These are phyloP conservation scores for Crithidia brevicula DNA, from an alignment of 208 protist species.

Conservation along the genomic window DNA sequence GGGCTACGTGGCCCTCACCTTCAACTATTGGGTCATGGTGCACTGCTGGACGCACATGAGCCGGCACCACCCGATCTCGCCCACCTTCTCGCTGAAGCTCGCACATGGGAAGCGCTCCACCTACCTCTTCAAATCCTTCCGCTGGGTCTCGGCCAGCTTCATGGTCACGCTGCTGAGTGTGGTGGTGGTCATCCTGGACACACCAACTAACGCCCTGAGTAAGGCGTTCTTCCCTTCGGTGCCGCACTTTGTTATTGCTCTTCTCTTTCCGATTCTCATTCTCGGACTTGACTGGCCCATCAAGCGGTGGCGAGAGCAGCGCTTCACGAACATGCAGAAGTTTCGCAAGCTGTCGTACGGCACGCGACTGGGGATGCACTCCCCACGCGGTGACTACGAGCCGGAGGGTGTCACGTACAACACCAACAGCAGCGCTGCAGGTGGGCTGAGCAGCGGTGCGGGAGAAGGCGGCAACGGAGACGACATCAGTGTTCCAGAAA, in stretches of 20 bases:
- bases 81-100: constrained; percentile 69
- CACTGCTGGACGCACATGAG: constrained; percentile 92
- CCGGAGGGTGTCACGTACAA: constrained; percentile 67
- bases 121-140: constrained; percentile 77
- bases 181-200: constrained; percentile 56
- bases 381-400: constrained; percentile 89
- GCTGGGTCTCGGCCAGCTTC: constrained; percentile 63
- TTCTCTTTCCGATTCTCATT: constrained; percentile 74
- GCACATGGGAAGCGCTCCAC: constrained; percentile 68
- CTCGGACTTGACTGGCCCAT: constrained; percentile 80
- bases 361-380: constrained; percentile 93
- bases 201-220: constrained; percentile 24
- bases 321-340: constrained; percentile 89
- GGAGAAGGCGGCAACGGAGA: constrained; percentile 4
- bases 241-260: constrained; percentile 58
- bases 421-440: not conserved
- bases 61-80: constrained; percentile 78
- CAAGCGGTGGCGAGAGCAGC: constrained; percentile 80
- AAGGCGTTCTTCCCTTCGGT: constrained; percentile 67
- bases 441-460: not conserved
- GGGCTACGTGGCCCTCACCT: constrained; percentile 81
- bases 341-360: constrained; percentile 88
- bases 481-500: constrained; percentile 17
- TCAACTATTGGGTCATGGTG: constrained; percentile 91
- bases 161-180: constrained; percentile 64